Conservation (phyloP, 169 alveolate genomes). For the Cryptosporidium xiaoi region DNA sequence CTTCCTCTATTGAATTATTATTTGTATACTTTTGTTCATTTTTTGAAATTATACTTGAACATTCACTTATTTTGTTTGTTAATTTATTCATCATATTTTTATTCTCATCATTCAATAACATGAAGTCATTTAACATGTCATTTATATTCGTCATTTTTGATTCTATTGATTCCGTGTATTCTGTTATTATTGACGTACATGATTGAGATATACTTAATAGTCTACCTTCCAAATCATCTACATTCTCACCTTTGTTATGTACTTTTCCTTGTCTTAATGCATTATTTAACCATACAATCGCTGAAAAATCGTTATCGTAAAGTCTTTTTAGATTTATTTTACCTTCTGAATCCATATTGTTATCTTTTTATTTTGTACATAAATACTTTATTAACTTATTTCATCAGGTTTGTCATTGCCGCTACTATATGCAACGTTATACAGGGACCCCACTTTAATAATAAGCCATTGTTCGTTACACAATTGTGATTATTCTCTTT, state of each 20-base stretch:
- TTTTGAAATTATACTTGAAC: neutral
- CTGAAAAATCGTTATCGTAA: conserved; percentile 22
- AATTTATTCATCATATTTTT: neutral
- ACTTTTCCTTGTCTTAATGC: conserved; percentile 11
- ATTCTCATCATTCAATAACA: conserved; percentile 10
- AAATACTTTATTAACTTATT: too few species aligned
- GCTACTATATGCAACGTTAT: too few species aligned
- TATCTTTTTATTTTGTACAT: too few species aligned
- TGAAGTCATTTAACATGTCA: neutral
- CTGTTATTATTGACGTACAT: conserved; percentile 10
- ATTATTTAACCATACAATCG: conserved; percentile 52
- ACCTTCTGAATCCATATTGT: neutral
- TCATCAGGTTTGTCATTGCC: too few species aligned
- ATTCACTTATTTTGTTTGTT: conserved; percentile 16
- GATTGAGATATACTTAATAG: conserved; percentile 31
- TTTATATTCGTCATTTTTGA: neutral
- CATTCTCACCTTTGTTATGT: neutral
- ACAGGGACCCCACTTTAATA: neutral
- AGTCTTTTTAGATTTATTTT: conserved; percentile 5
- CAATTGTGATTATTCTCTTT: neutral
- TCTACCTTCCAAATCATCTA: neutral
- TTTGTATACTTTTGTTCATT: conserved; percentile 5
- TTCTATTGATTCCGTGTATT: conserved; percentile 44
- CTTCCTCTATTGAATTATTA: conserved; percentile 19
- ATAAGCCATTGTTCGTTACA: neutral